These are phyloP conservation scores for Dacryopinax primogenitus DNA, from an alignment of 768 basidiomycete genomes.

Conservation along the genomic window DNA sequence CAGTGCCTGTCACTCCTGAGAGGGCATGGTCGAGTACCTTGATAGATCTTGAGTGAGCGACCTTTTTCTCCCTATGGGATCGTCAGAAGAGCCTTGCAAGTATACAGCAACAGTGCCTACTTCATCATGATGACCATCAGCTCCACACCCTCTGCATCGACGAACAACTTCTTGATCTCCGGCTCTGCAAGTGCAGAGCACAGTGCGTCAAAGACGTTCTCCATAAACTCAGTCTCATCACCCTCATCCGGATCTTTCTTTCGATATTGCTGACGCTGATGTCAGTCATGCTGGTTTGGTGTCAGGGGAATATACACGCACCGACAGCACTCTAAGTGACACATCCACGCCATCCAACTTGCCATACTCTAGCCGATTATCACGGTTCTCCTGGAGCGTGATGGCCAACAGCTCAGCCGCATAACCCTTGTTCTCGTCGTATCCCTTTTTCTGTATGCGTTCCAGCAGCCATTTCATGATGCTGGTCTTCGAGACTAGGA, in stretches of 20 bases:
- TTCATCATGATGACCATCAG: slow-evolving; percentile 98
- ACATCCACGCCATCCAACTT: slow-evolving; percentile 67
- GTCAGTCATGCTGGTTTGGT: background rate
- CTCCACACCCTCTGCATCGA: slow-evolving; percentile 87
- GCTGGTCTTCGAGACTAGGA: slow-evolving; percentile 59
- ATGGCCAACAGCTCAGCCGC: slow-evolving; percentile 90
- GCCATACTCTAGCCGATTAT: slow-evolving; percentile 56
- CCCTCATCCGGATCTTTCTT: slow-evolving; percentile 68
- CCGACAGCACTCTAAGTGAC: slow-evolving; percentile 64
- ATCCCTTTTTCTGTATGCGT: slow-evolving; percentile 55
- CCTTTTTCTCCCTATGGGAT: slow-evolving; percentile 55
- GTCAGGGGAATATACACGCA: slow-evolving; percentile 31
- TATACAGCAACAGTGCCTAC: slow-evolving; percentile 33
- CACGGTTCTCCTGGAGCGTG: slow-evolving; percentile 58
- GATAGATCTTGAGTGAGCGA: slow-evolving; percentile 70
- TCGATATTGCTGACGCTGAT: slow-evolving; percentile 61
- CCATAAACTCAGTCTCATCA: slow-evolving; percentile 96
- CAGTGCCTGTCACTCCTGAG: slow-evolving; percentile 57
- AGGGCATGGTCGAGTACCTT: slow-evolving; percentile 86
- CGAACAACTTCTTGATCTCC: slow-evolving; percentile 64
- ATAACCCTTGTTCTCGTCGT: slow-evolving; percentile 87
- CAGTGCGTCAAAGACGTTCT: slow-evolving; percentile 82
- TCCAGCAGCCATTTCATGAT: slow-evolving; percentile 68
- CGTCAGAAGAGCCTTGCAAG: background rate
- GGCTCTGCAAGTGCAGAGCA: slow-evolving; percentile 76